These are phyloP conservation scores for Wickerhamomyces strasburgensis DNA, from an alignment of 805 yeast species.

Conservation along the genomic window DNA sequence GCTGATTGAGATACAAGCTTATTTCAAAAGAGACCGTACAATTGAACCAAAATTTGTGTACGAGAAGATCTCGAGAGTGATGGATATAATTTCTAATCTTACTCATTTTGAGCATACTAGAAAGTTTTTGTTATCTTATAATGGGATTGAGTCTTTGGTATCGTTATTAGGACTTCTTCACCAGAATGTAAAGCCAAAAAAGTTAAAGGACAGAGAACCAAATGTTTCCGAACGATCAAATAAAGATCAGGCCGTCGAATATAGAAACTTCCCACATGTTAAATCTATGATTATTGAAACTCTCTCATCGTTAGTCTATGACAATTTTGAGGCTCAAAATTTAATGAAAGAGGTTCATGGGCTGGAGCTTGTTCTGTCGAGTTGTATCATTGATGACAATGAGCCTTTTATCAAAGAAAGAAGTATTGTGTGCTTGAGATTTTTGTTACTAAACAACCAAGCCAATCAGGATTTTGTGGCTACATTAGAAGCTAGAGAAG, in stretches of 20 bases:
- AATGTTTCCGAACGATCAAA: too few relatives aligned
- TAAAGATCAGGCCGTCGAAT: conserved; percentile 17
- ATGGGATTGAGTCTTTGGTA: conserved; percentile 32
- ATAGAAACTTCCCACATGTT: conserved; percentile 51
- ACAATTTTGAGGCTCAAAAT: conserved; percentile 59
- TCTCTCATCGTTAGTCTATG: conserved; percentile 50
- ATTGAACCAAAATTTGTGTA: conserved; percentile 25
- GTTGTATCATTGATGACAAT: conserved; percentile 79
- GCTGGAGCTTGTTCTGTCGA: conserved; percentile 64
- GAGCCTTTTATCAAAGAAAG: conserved; percentile 88
- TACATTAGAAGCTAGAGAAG: conserved; percentile 66
- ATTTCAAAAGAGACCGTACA: conserved; percentile 19
- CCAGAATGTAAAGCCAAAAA: conserved; percentile 29
- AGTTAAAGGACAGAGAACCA: conserved; percentile 13
- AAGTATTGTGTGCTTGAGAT: conserved; percentile 72
- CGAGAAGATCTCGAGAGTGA: conserved; percentile 22
- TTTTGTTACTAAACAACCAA: conserved; percentile 56
- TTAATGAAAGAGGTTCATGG: conserved; percentile 60
- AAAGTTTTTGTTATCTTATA: conserved; percentile 31
- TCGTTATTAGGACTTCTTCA: conserved; percentile 29
- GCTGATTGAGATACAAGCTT: conserved; percentile 17
- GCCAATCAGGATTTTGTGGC: conserved; percentile 76
- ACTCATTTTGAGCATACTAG: conserved; percentile 31
- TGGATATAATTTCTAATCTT: conserved; percentile 32
- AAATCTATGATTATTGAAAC: conserved; percentile 66